Evolutionary conservation across 176 grass and related monocot genomes (phyloP).

Genomic region (Eragrostis curvula): DNA sequence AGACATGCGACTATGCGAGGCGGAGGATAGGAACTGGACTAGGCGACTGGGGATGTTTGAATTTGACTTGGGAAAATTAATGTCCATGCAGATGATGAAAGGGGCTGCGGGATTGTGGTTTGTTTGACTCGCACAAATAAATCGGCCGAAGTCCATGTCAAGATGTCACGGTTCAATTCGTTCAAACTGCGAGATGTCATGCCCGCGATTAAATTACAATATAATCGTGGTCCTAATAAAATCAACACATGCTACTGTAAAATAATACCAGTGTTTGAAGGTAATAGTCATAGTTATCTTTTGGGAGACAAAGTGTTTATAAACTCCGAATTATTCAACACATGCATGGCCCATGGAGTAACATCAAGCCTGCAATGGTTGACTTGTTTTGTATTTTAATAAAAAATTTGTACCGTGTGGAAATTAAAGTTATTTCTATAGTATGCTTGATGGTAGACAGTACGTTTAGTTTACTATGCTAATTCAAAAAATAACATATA

Average conservation of each 20-base stretch:
- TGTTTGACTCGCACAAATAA: background rate
- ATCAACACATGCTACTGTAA: background rate
- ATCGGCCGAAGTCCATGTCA: background rate
- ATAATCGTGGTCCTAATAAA: background rate
- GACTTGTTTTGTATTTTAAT: background rate
- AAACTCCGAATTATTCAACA: slow-evolving; percentile 8
- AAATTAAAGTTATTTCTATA: background rate
- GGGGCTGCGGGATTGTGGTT: background rate
- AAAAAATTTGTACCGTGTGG: background rate
- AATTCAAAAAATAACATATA: background rate
- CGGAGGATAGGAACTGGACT: too few species aligned
- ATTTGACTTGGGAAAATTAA: background rate
- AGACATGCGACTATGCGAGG: too few species aligned
- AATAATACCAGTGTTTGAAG: background rate
- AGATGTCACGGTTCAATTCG: slow-evolving; percentile 9
- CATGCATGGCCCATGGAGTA: background rate
- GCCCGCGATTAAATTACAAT: background rate
- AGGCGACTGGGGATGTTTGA: background rate
- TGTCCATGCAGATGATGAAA: background rate
- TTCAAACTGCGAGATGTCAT: background rate
- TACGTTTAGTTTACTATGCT: too few species aligned
- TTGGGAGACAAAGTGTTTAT: background rate
- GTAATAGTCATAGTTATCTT: background rate
- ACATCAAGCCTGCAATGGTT: background rate
- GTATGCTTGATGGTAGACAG: background rate